Evolutionary conservation across 1,284 basidiomycete genomes (phyloP).

Genomic region (Cutaneotrichosporon sp.): DNA sequence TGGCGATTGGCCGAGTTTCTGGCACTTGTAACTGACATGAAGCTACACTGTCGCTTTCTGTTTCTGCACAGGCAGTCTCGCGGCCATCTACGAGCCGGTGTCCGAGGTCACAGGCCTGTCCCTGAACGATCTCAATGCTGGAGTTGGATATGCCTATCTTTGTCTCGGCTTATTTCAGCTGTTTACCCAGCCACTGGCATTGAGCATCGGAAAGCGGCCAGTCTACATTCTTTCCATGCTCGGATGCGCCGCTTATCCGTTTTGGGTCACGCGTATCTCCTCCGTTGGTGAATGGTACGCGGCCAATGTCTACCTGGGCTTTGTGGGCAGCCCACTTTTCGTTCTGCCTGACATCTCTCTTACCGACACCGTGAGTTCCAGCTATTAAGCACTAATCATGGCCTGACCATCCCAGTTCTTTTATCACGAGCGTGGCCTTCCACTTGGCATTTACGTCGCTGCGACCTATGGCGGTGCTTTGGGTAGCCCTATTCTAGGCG

Average conservation of each 20-base stretch:
- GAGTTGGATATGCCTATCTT: constrained; percentile 28
- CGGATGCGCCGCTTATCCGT: background rate
- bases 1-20: background rate
- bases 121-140: constrained; percentile 26
- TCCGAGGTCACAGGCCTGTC: constrained; percentile 21
- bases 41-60: background rate
- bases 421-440: constrained; percentile 27
- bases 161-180: constrained; percentile 15
- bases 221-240: constrained; percentile 11
- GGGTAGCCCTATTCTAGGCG: constrained; percentile 22
- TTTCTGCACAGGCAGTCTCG: constrained; percentile 18
- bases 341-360: constrained; percentile 25
- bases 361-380: constrained; percentile 26
- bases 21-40: background rate
- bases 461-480: constrained; percentile 22
- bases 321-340: constrained; percentile 24
- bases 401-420: constrained; percentile 27
- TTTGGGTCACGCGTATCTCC: background rate
- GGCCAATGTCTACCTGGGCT: constrained; percentile 13
- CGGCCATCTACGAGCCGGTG: constrained; percentile 25
- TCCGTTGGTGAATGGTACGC: constrained; percentile 2
- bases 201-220: constrained; percentile 29
- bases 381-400: too few species aligned
- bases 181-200: constrained; percentile 20
- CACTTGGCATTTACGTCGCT: constrained; percentile 24